Base-by-base conservation (phyloP, 148 eudicot species). In the Camellia sinensis region DNA sequence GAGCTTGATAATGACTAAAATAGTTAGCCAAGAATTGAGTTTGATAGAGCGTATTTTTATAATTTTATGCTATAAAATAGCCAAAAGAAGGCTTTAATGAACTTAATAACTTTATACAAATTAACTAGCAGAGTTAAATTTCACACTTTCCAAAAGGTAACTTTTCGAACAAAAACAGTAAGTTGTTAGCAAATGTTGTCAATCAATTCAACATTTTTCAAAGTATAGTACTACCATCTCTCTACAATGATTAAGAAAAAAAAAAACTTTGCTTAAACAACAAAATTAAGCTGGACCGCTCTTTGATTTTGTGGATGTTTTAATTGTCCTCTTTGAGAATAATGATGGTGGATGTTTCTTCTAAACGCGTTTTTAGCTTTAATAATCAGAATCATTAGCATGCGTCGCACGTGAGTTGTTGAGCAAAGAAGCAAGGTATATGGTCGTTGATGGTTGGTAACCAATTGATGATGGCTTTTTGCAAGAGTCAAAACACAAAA, bases 331-430 rank as follows among this genome's bases (percentile, higher is more conserved):
- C 45, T 15, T 74, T 7, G 65, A 17, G 22, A 57, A 57, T 56
- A 57, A 74, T 57, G 48, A 74, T 74, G 77, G 65, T 40, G 10
- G 5, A 44, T 46, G 22, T 66, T 53, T 37, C 45, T 50, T n/a
- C 15, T 41, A 41, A 74, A 74, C 77, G 77, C 77, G 77, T 41
- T 40, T 29, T 57, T 40, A 19, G 45, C 45, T 57, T 40, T 57
- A 18, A 61, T 57, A 18, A 61, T 40, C 45, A 19, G 14, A 57
- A 9, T 74, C 65, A 59, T 74, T 21, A 43, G 15, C 40, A 46
- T 67, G 71, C 50, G 50, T 1, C 19, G 46, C 71, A 67, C 71
- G 15, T 41, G 71, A 67, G 64, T 60, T 29, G 37, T 48, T 48
- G 52, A 48, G 5, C 37, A 29, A 48, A 5, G 5, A 48, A 48